Conservation (phyloP, 768 basidiomycete genomes). For the Pisolithus microcarpus region DNA sequence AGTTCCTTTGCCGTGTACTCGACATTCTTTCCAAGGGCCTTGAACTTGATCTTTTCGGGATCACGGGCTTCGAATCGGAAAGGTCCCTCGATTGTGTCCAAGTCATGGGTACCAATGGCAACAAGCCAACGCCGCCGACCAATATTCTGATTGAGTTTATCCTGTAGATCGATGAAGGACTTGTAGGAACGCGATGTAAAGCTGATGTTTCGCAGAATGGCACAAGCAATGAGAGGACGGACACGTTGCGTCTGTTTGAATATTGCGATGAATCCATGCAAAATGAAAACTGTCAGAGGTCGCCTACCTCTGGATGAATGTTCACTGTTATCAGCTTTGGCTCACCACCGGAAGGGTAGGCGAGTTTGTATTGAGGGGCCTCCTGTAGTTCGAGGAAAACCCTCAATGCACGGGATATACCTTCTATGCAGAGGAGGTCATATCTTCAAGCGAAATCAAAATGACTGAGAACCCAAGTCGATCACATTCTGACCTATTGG, state of each 20-base stretch:
- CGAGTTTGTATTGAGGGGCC: conserved; percentile 66
- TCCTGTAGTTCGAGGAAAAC: conserved; percentile 69
- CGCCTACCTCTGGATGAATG: conserved; percentile 63
- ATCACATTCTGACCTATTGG: conserved; percentile 66
- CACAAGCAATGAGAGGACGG: conserved; percentile 87
- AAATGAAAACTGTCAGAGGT: neutral
- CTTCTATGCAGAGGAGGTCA: conserved; percentile 95
- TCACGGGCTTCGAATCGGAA: conserved; percentile 81
- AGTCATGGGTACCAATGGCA: conserved; percentile 94
- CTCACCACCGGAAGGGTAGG: conserved; percentile 65
- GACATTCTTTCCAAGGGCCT: conserved; percentile 73
- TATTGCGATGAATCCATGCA: neutral
- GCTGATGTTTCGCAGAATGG: conserved; percentile 81
- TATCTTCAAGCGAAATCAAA: conserved; percentile 50
- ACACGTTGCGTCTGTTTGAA: conserved; percentile 61
- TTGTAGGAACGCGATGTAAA: conserved; percentile 88
- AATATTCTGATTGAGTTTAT: conserved; percentile 96
- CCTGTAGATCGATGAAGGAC: conserved; percentile 98
- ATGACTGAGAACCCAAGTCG: conserved; percentile 2
- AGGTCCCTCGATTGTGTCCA: conserved; percentile 81
- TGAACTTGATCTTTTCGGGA: conserved; percentile 88
- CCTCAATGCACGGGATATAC: conserved; percentile 79
- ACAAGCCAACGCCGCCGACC: conserved; percentile 86
- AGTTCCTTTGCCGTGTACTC: conserved; percentile 83
- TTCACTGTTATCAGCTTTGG: conserved; percentile 57